These are phyloP conservation scores for Macrocystidia cucumis DNA, from an alignment of 1,284 basidiomycete genomes.

Conservation along the genomic window DNA sequence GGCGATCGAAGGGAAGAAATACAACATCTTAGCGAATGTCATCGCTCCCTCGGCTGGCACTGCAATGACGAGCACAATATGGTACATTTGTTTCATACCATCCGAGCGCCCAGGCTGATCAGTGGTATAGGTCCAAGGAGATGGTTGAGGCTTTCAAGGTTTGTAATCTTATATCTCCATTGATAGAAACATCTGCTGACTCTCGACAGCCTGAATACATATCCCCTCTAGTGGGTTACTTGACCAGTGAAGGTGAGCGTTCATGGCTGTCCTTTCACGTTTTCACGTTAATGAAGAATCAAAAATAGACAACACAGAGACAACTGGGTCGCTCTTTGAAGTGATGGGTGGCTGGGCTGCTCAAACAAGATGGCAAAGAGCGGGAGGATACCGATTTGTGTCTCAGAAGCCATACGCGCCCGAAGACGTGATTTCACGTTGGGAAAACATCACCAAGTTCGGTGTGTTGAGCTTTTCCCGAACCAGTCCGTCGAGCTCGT, in stretches of 20 bases:
- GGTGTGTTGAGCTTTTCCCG: conserved; percentile 35
- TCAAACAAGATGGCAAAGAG: conserved; percentile 89
- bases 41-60: conserved; percentile 90
- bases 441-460: conserved; percentile 79
- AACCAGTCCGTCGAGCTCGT: conserved; percentile 2
- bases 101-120: not conserved
- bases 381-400: conserved; percentile 86
- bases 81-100: conserved; percentile 30
- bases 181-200: conserved; percentile 1
- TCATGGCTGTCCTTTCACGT: not conserved
- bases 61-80: conserved; percentile 85
- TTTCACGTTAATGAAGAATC: not conserved
- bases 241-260: conserved; percentile 65
- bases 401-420: conserved; percentile 67
- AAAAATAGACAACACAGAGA: conserved; percentile 57
- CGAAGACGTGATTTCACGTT: conserved; percentile 74
- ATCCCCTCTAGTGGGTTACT: conserved; percentile 87
- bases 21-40: conserved; percentile 84
- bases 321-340: conserved; percentile 81
- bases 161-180: conserved; percentile 4
- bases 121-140: conserved; percentile 65
- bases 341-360: conserved; percentile 91
- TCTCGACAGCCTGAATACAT: conserved; percentile 75
- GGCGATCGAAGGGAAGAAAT: conserved; percentile 89
- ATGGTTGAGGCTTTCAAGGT: conserved; percentile 94